Percentiles rank a stretch among this genome's conserved stretches.
These are phyloP conservation scores for Handroanthus guayacan DNA, from an alignment of 257 asterid species.

Conservation along the genomic window DNA sequence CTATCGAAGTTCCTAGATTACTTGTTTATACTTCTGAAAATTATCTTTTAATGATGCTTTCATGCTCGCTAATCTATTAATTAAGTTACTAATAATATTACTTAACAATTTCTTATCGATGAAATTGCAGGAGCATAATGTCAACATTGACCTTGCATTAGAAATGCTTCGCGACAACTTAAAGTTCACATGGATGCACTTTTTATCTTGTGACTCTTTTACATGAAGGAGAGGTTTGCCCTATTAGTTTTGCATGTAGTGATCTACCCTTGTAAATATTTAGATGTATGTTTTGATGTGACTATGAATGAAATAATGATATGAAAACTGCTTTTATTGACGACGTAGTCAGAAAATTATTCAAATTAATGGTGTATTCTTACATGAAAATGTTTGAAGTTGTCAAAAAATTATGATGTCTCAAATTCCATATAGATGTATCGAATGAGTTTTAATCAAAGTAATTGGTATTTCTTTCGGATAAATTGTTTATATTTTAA, in stretches of 20 bases:
- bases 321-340: too few species aligned
- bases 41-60: not conserved
- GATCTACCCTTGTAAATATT: not conserved
- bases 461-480: too few species aligned
- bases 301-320: too few species aligned
- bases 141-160: slow-evolving; percentile 33
- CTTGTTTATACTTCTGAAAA: not conserved
- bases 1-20: not conserved
- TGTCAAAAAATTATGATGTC: too few species aligned
- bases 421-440: too few species aligned
- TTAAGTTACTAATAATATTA: not conserved
- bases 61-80: not conserved
- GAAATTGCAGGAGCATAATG: slow-evolving; percentile 46
- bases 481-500: too few species aligned
- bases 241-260: not conserved
- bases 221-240: slow-evolving; percentile 26
- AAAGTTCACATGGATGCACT: slow-evolving; percentile 53
- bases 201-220: not conserved
- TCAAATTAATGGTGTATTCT: too few species aligned
- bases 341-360: too few species aligned
- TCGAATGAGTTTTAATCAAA: too few species aligned
- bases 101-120: not conserved
- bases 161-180: slow-evolving; percentile 50
- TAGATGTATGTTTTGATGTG: not conserved
- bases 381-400: too few species aligned